Evolutionary conservation across 23 red algal genomes (phyloP), one percentile per base, ranked within the genome.

Genomic region (Chondrus crispus): DNA sequence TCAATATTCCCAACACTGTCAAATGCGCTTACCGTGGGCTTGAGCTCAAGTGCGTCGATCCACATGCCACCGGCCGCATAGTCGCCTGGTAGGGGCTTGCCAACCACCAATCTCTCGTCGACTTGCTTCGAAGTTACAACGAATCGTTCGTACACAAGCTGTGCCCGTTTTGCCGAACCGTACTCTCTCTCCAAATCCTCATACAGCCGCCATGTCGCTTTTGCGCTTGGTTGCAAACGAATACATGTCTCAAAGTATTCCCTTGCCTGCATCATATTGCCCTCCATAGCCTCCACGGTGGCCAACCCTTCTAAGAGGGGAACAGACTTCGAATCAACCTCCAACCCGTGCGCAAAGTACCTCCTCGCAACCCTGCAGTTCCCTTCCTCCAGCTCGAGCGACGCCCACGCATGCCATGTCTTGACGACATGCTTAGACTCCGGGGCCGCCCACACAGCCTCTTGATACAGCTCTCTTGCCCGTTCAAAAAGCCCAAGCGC

Each of bases 391-490:
- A 58, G 19, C 57, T 94, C 91, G 24, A 85, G 47, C 4, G 20
- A 57, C 4, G 73, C 91, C 82, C 91, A 94, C 12, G 81, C 72
- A 20, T 80, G 71, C 91, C 82, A 85, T n/a, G 81, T 63, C 26
- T 82, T 43, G 36, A 75, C 91, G 22, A 84, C 81, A 48, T 87
- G 48, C 10, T 37, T 14, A 13, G 91, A 73, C 20, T 69, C 46
- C 49, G 91, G 91, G 7, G 18, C 5, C 9, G 88, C 83, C 45
- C 68, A 78, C 2, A 92, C 69, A 19, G 85, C 96, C 60, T 82
- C 80, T 58, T 96, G 93, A 80, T 88, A 95, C 74, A 95, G 72
- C 68, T 87, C 76, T 36, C 94, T 49, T 4, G 94, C 91, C 7
- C 89, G 88, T 13, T 2, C 24, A 12, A 92, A n/a, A 39, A 91